Evolutionary conservation across 805 yeast species (phyloP).

Genomic region (Sugiyamaella americana): DNA sequence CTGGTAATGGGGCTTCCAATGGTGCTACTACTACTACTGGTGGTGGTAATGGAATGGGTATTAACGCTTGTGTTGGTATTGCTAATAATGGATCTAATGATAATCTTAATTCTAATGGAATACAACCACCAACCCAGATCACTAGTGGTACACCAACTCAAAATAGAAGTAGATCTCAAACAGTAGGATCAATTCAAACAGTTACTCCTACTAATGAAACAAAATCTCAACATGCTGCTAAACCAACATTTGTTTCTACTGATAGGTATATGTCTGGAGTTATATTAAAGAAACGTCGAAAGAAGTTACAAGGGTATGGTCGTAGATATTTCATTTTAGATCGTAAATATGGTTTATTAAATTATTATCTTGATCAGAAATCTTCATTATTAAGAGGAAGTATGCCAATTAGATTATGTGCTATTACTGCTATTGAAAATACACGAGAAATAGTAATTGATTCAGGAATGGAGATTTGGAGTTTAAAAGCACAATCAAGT

Average conservation of each 20-base stretch:
- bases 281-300: constrained; percentile 72
- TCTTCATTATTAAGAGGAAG: constrained; percentile 79
- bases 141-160: background rate
- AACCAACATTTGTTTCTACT: constrained; percentile 19
- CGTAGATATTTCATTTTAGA: constrained; percentile 81
- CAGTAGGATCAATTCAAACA: background rate
- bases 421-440: constrained; percentile 70
- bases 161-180: background rate
- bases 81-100: background rate
- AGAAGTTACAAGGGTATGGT: constrained; percentile 78
- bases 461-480: constrained; percentile 95
- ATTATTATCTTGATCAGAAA: constrained; percentile 68
- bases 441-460: constrained; percentile 71
- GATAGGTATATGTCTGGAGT: constrained; percentile 63
- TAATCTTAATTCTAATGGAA: background rate
- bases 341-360: constrained; percentile 72
- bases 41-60: background rate
- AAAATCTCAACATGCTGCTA: background rate
- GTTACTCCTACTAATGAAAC: background rate
- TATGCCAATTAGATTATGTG: constrained; percentile 78
- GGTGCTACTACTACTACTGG: too few relatives aligned
- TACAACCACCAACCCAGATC: too few relatives aligned
- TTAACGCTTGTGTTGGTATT: background rate
- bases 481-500: constrained; percentile 58
- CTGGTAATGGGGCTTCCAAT: background rate